phyloP scores from a whole-genome alignment of 306 rosid genomes.

The Corylus avellana region DNA sequence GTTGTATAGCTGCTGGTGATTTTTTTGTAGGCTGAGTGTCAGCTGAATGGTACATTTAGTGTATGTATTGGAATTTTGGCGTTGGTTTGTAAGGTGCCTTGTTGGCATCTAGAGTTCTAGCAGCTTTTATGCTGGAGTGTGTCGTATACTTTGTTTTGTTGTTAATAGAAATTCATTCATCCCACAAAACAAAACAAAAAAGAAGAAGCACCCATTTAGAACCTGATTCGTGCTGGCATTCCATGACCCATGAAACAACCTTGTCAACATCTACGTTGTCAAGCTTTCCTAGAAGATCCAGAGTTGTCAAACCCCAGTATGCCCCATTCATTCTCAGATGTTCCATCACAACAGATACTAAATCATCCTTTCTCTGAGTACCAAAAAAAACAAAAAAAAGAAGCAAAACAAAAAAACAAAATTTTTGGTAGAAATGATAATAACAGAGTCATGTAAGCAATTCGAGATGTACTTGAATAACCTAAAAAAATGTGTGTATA shows the following conservation, averaged over 20 bases:
- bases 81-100: too few species aligned
- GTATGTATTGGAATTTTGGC: too few species aligned
- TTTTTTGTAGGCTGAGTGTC: too few species aligned
- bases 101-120: too few species aligned
- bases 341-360: constrained; percentile 80
- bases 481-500: neutral
- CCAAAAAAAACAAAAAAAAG: neutral
- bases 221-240: constrained; percentile 86
- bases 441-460: constrained; percentile 7
- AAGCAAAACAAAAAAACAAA: neutral
- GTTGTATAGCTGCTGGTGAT: too few species aligned
- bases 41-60: too few species aligned
- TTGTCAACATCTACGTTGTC: constrained; percentile 57
- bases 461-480: neutral
- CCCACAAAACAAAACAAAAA: neutral
- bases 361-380: constrained; percentile 72
- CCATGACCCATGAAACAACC: constrained; percentile 74
- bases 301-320: constrained; percentile 84
- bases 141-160: too few species aligned
- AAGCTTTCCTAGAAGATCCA: constrained; percentile 81
- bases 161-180: too few species aligned
- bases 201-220: neutral
- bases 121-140: too few species aligned
- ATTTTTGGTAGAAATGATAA: neutral
- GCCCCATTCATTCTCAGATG: constrained; percentile 94